Percentiles rank a stretch among this genome's conserved stretches.
Evolutionary conservation across 257 asterid species (phyloP).

Genomic region (Nicotiana noctiflora): DNA sequence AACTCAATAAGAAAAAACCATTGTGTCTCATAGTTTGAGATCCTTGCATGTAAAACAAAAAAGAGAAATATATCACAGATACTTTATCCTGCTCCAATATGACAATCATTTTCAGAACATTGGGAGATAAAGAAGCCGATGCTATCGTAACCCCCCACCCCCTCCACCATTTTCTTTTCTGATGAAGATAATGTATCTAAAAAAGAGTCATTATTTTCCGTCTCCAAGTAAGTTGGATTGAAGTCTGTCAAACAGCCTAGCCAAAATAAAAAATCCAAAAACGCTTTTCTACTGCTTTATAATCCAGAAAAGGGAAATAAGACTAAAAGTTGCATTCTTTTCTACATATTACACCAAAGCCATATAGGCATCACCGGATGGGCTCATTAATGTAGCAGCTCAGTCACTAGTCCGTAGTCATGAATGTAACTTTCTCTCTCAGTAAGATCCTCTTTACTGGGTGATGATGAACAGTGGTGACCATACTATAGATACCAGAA

Average conservation of each 20-base stretch:
- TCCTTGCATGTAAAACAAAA: neutral
- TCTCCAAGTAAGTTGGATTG: neutral
- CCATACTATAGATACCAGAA: neutral
- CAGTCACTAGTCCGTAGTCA: neutral
- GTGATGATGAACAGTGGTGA: neutral
- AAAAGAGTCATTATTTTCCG: neutral
- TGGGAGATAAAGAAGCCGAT: neutral
- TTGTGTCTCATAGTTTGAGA: neutral
- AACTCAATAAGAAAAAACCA: neutral
- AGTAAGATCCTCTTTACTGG: neutral
- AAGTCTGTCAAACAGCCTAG: neutral
- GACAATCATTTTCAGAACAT: neutral
- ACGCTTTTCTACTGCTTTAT: neutral
- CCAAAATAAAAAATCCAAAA: neutral
- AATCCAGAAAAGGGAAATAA: neutral
- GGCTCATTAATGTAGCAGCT: neutral
- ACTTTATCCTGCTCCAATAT: neutral
- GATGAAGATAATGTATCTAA: neutral
- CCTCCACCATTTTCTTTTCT: neutral
- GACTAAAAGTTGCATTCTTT: neutral
- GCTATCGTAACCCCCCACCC: neutral
- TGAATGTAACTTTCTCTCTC: neutral
- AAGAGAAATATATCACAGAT: neutral
- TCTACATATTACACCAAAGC: neutral
- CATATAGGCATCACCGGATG: neutral